Evolutionary conservation across 352 stramenopile genomes (phyloP).

Genomic region (Pythium grandisporangium): DNA sequence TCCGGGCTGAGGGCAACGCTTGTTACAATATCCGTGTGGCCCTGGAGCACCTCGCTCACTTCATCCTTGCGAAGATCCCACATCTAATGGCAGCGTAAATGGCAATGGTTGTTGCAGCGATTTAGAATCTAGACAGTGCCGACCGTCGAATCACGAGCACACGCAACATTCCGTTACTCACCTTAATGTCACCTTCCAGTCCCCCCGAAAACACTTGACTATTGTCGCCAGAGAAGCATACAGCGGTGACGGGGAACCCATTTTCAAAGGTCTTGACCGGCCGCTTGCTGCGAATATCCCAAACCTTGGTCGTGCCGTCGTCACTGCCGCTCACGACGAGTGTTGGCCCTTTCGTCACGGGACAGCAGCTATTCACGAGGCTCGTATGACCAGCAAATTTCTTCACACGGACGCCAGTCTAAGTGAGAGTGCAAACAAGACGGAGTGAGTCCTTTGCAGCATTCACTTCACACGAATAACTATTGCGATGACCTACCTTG

Average conservation of each 20-base stretch:
- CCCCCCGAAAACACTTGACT: constrained; percentile 85
- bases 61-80: constrained; percentile 90
- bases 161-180: too few relatives aligned
- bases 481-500: constrained; percentile 26
- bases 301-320: constrained; percentile 85
- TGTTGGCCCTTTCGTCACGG: constrained; percentile 70
- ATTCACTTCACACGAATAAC: too few relatives aligned
- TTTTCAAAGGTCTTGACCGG: constrained; percentile 80
- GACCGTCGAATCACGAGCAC: too few relatives aligned
- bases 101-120: too few relatives aligned
- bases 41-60: constrained; percentile 78
- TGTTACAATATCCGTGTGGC: constrained; percentile 92
- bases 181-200: constrained; percentile 91
- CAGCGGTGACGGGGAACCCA: constrained; percentile 86
- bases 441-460: neutral
- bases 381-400: constrained; percentile 75
- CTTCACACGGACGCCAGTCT: constrained; percentile 78
- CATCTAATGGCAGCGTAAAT: too few relatives aligned
- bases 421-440: constrained; percentile 3
- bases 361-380: constrained; percentile 89
- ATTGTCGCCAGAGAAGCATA: constrained; percentile 84
- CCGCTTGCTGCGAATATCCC: constrained; percentile 81
- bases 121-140: too few relatives aligned
- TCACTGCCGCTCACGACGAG: constrained; percentile 88
- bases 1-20: constrained; percentile 91